Conservation (phyloP, 768 basidiomycete species). For the Rhodotorula toruloides region DNA sequence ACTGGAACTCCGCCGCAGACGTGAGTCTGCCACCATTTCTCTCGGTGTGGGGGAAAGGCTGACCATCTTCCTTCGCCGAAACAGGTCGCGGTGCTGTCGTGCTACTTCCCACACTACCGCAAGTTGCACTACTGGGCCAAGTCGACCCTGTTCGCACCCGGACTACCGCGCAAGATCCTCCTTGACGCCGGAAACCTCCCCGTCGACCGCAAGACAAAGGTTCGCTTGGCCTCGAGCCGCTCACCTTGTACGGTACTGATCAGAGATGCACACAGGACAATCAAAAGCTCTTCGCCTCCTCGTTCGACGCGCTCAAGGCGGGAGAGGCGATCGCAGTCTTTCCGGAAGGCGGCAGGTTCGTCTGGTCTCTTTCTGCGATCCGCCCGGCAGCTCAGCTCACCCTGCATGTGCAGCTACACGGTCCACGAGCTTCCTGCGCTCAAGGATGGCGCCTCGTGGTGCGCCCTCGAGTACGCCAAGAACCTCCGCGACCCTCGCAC, state of each 20-base stretch:
- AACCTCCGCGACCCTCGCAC: conserved; percentile 55
- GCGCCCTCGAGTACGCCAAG: conserved; percentile 83
- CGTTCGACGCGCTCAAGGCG: conserved; percentile 74
- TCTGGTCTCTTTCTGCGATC: neutral
- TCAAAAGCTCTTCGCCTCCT: conserved; percentile 77
- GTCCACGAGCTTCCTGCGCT: conserved; percentile 85
- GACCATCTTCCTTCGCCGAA: conserved; percentile 20
- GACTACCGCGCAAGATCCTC: conserved; percentile 65
- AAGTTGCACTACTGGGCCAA: conserved; percentile 84
- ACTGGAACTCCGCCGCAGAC: conserved; percentile 37
- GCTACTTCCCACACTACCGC: conserved; percentile 71
- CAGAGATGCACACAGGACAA: conserved; percentile 57
- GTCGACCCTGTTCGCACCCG: conserved; percentile 79
- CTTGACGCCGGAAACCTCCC: conserved; percentile 93
- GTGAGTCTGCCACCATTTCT: conserved; percentile 4
- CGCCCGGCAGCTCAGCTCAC: conserved; percentile 35
- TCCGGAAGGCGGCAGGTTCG: conserved; percentile 87
- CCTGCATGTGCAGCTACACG: conserved; percentile 58
- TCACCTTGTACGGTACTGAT: neutral
- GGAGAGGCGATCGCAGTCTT: conserved; percentile 86
- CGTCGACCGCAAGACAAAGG: conserved; percentile 80
- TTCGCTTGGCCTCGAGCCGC: neutral
- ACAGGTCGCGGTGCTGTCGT: conserved; percentile 44
- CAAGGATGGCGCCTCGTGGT: conserved; percentile 87
- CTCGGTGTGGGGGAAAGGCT: neutral